phyloP scores from a whole-genome alignment of 176 grass and related monocot species.

The Aegilops speltoides region DNA sequence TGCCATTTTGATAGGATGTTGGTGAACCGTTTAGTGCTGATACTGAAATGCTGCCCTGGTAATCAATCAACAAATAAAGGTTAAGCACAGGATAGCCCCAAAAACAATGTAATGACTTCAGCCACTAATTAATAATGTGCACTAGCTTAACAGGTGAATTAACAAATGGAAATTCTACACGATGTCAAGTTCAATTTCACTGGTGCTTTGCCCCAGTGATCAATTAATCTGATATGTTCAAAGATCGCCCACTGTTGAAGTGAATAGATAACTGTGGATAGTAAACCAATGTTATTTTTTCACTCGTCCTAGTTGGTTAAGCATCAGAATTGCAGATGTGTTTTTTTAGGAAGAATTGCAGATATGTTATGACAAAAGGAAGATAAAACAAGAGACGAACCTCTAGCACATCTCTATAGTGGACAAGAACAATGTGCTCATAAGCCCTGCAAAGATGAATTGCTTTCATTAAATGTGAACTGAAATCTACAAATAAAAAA shows the following conservation, averaged over 20 bases:
- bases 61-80: conserved; percentile 20
- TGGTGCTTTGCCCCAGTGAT: background rate
- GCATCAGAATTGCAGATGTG: background rate
- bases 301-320: background rate
- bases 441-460: conserved; percentile 75
- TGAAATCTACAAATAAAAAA: too few species aligned
- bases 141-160: background rate
- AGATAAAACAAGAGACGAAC: conserved; percentile 50
- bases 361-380: conserved; percentile 25
- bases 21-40: conserved; percentile 36
- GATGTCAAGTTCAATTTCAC: background rate
- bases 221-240: background rate
- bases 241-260: background rate
- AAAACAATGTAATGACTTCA: conserved; percentile 4
- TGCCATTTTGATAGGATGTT: conserved; percentile 39
- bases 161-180: background rate
- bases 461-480: background rate
- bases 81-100: background rate
- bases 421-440: conserved; percentile 94
- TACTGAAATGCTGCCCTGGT: conserved; percentile 54
- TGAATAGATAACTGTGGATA: background rate
- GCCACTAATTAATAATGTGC: background rate
- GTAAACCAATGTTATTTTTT: background rate
- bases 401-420: conserved; percentile 81
- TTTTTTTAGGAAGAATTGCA: background rate